These are phyloP conservation scores for Plasmodium sp. DNA, from an alignment of 169 alveolate genomes.

Conservation along the genomic window DNA sequence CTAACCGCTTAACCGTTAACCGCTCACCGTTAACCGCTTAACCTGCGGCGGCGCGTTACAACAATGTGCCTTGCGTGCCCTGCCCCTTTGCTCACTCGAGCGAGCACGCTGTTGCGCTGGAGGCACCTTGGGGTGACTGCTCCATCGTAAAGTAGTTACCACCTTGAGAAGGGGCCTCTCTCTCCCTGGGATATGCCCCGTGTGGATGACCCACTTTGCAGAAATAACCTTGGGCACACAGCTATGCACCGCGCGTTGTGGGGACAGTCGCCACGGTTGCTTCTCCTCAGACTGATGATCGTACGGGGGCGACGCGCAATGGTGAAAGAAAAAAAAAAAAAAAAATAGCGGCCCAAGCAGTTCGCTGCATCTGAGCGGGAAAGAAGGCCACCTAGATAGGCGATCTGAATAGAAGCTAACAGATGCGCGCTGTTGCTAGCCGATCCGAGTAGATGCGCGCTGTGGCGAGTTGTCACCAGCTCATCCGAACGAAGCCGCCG, in stretches of 20 bases:
- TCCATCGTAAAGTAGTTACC: neutral
- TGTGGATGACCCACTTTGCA: neutral
- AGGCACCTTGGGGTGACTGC: neutral
- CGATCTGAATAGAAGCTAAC: too few relatives aligned
- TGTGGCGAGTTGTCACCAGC: neutral
- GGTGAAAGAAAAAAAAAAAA: neutral
- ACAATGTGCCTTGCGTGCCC: neutral
- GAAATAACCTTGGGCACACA: neutral
- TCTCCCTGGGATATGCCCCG: neutral
- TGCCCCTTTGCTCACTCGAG: neutral
- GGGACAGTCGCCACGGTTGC: neutral
- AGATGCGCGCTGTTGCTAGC: too few relatives aligned
- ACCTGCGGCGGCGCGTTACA: neutral
- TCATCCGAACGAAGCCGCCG: neutral
- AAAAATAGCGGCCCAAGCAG: neutral
- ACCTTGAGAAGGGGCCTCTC: neutral
- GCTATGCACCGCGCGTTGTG: neutral
- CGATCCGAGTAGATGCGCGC: neutral
- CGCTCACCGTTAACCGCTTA: neutral
- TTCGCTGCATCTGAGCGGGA: neutral
- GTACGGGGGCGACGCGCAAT: neutral
- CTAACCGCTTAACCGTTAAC: neutral
- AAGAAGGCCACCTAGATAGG: neutral
- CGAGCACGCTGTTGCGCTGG: neutral
- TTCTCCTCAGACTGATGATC: neutral